Conservation (phyloP, 768 basidiomycete genomes). For the Panaeolus cyanescens region DNA sequence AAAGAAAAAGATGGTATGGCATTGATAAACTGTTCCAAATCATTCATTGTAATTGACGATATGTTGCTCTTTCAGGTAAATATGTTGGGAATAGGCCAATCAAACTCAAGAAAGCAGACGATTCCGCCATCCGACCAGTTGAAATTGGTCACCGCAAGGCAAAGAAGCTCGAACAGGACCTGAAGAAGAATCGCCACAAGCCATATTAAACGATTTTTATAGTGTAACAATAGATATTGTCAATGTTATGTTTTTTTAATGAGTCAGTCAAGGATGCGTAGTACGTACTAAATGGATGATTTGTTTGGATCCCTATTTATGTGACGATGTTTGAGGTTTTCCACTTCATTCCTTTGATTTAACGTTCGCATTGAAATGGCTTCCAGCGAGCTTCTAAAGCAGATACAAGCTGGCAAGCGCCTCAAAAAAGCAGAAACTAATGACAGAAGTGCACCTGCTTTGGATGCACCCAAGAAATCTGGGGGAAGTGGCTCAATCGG, state of each 20-base stretch:
- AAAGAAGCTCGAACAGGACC: constrained; percentile 82
- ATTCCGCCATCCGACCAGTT: constrained; percentile 82
- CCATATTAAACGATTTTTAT: constrained; percentile 56
- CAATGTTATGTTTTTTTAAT: neutral
- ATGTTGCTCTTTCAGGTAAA: constrained; percentile 57
- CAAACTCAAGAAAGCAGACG: constrained; percentile 92
- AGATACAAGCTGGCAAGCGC: constrained; percentile 81
- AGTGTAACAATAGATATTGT: neutral
- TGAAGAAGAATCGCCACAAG: constrained; percentile 89
- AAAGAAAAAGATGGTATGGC: constrained; percentile 97
- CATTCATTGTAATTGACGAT: constrained; percentile 5
- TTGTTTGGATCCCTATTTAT: constrained; percentile 11
- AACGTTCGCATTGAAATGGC: constrained; percentile 49
- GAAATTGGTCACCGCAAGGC: constrained; percentile 95
- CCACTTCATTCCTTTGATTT: neutral
- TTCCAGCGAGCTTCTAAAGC: constrained; percentile 71
- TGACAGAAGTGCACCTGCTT: constrained; percentile 72
- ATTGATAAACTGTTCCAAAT: neutral
- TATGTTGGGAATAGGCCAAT: constrained; percentile 99
- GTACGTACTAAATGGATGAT: neutral
- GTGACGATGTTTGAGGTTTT: neutral
- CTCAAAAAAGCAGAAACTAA: constrained; percentile 84
- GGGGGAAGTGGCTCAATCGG: constrained; percentile 30
- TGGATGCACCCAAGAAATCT: constrained; percentile 51
- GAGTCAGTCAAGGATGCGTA: neutral